phyloP scores from a whole-genome alignment of 2,329 filamentous ascomycete genomes.

The Xylariaceae sp. region DNA sequence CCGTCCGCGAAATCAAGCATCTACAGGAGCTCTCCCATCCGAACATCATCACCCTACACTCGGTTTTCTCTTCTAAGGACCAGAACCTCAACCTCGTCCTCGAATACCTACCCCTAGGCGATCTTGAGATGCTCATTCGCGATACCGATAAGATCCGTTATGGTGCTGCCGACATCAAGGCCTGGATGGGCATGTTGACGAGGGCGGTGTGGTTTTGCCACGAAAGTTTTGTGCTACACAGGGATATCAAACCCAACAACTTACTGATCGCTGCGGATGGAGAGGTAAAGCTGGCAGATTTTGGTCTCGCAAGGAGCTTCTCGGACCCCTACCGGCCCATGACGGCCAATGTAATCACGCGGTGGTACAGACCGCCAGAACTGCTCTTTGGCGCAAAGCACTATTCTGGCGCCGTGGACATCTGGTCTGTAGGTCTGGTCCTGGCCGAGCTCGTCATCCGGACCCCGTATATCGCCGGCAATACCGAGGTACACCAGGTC shows the following conservation, averaged over 20 bases:
- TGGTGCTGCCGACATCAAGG: slow-evolving; percentile 86
- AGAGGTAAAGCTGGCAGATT: slow-evolving; percentile 94
- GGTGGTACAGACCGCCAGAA: slow-evolving; percentile 95
- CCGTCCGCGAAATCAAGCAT: slow-evolving; percentile 92
- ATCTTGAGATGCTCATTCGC: slow-evolving; percentile 90
- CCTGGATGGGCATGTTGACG: slow-evolving; percentile 97
- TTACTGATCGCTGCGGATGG: slow-evolving; percentile 89
- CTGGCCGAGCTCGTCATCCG: slow-evolving; percentile 87
- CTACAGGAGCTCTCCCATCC: slow-evolving; percentile 91
- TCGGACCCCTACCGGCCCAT: slow-evolving; percentile 84
- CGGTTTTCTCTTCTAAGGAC: slow-evolving; percentile 93
- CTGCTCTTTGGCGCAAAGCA: slow-evolving; percentile 85
- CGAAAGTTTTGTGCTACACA: slow-evolving; percentile 87
- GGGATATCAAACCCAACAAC: slow-evolving; percentile 99
- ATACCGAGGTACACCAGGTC: slow-evolving; percentile 83
- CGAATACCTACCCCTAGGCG: slow-evolving; percentile 88
- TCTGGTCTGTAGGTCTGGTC: slow-evolving; percentile 91
- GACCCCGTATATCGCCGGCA: slow-evolving; percentile 76
- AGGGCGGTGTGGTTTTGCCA: slow-evolving; percentile 96
- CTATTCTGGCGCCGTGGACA: slow-evolving; percentile 86
- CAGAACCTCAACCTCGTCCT: slow-evolving; percentile 95
- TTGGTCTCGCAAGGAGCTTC: slow-evolving; percentile 86
- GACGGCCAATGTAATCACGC: slow-evolving; percentile 92
- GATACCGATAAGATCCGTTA: slow-evolving; percentile 76
- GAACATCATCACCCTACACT: slow-evolving; percentile 89